phyloP scores from a whole-genome alignment of 352 stramenopile genomes.

The Globisporangium barbulae region DNA sequence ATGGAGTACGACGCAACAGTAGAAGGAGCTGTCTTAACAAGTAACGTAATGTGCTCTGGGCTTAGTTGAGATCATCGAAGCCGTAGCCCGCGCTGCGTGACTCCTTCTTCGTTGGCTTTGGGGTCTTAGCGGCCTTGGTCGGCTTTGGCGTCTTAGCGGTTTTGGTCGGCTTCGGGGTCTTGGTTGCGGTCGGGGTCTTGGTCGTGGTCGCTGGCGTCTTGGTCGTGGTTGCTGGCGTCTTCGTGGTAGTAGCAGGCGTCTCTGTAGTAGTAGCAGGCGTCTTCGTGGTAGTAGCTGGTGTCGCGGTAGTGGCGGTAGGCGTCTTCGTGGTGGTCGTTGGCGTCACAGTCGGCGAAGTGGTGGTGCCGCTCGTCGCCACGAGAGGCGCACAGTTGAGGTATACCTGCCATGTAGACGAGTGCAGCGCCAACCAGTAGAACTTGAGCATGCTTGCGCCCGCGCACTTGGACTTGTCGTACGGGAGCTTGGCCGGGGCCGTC shows the following conservation, averaged over 20 bases:
- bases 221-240: neutral
- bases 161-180: neutral
- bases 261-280: neutral
- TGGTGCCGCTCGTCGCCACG: too few relatives aligned
- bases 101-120: conserved; percentile 2
- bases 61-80: conserved; percentile 2
- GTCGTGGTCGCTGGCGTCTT: neutral
- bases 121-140: conserved; percentile 2
- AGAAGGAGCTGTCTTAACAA: too few relatives aligned
- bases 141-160: neutral
- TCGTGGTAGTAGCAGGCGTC: neutral
- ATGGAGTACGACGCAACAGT: too few relatives aligned
- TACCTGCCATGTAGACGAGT: conserved; percentile 31
- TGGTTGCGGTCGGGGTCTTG: neutral
- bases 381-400: conserved; percentile 21
- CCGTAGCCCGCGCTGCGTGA: neutral
- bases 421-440: conserved; percentile 38
- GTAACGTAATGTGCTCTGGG: too few relatives aligned
- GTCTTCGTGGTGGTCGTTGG: too few relatives aligned
- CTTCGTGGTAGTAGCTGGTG: neutral
- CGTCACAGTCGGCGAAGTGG: too few relatives aligned
- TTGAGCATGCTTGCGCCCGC: conserved; percentile 30
- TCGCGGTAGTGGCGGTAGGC: neutral
- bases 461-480: conserved; percentile 46
- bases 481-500: conserved; percentile 28